Base-by-base conservation (phyloP, 306 rosid species). In the Cucurbita maxima region DNA sequence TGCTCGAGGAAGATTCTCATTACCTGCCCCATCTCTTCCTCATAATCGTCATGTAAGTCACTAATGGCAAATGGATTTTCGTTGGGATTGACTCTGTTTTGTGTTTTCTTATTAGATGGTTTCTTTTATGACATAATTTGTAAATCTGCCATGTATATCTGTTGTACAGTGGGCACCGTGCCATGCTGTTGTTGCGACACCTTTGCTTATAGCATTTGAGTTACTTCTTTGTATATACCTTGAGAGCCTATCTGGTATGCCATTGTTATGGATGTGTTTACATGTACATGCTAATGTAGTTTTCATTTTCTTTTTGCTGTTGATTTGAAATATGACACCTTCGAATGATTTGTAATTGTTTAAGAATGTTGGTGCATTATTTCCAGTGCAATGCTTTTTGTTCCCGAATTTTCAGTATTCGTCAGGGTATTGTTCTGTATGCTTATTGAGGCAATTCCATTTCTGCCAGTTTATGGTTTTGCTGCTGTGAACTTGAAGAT, bases 161-260 rank as follows among this genome's bases (percentile, higher is more conserved):
- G 82, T 78, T 91, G 84, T 74, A 82, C 96, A 95, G 99, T 95
- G 99, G 99, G 99, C 99, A 60, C 99, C 99, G 3, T 95, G 99
- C 77, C 99, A 95, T 82, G 86, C 99, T 40, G 84, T 95, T 56
- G 97, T 89, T 53, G 97, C 97, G 10, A 83, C 81, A 37, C 99
- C 97, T 8, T 86, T 95, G 88, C 96, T 95, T 66, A 75, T 95
- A 79, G 88, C 99, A 64, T 95, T 95, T 81, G 99, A 95, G 71
- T 84, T 95, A 84, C 99, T 95, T 79, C 96, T 95, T 75, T 95
- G 99, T 87, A 87, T 91, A 81, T 88, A 95, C 81, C 99, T 95
- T 53, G 96, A 95, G 88, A 88, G 96, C 79, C 57, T 79, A 79
- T 68, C 87, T 38, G 96, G 99, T 95, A 95, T 51, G 52, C 75